Base-by-base conservation (phyloP, 805 yeast genomes). In the Hemisphaericaspora nanyangensis region DNA sequence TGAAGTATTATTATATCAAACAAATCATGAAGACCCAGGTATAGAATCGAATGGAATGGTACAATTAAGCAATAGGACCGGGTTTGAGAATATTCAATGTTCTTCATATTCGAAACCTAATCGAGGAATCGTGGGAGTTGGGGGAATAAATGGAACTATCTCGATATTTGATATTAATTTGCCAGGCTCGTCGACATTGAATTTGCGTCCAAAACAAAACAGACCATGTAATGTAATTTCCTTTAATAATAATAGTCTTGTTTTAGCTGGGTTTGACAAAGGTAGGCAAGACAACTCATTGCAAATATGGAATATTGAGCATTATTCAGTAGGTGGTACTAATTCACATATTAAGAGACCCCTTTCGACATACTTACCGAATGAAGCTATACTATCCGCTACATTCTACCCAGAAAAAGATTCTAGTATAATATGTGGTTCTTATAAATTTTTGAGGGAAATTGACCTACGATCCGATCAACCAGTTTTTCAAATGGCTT, bases 261-360 rank as follows among this genome's bases (percentile, higher is more conserved):
- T 89, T 4, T 95, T 87, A 0, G 77, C 82, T 27, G 95, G 95
- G 1, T 73, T 82, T 42, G 96, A 88, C 46, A 77, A 86, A 47
- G 82, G 83, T 16, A 70, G 89, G 38, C 85, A 78, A 46, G 95
- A 85, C 50, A 76, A 79, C 42, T 80, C 91, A 17, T 62, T 90
- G 31, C 84, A 84, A 47, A 69, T 90, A 4, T 90, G 93, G 90
- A 88, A 87, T 54, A 68, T 85, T 3, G 77, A 76, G 39, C 80
- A 79, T 48, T 82, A 78, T 44, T 64, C 77, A 1, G 59, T 68
- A 34, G 58, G 58, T 31, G 64, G 72, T 37, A 67, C 67, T 17
- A 72, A 72, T 42, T 76, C 76, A 25, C 77, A 76, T 37, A 62
- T 75, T 1, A 67, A 70, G n/a, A 45, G 73, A 38, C 81, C 86